Percentiles rank a stretch among this genome's conserved stretches.
Conservation (phyloP, 257 asterid species). For the Jasminum sambac region DNA sequence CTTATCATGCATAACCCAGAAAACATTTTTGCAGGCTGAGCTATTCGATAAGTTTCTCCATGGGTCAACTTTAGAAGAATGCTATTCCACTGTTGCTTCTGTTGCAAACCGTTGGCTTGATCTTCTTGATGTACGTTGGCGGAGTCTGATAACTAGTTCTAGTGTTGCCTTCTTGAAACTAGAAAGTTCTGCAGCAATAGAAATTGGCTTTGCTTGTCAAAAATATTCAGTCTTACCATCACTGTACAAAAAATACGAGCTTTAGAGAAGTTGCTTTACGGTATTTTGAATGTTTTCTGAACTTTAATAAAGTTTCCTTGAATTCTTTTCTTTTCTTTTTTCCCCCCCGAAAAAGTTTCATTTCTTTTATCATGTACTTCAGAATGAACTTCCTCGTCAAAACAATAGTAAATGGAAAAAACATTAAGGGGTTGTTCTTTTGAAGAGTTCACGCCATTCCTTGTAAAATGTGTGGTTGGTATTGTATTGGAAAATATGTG, state of each 20-base stretch:
- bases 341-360: neutral
- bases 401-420: neutral
- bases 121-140: slow-evolving; percentile 83
- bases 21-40: slow-evolving; percentile 72
- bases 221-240: slow-evolving; percentile 19
- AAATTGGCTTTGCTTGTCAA: neutral
- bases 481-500: too few species aligned
- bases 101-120: slow-evolving; percentile 99
- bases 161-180: slow-evolving; percentile 20
- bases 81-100: slow-evolving; percentile 92
- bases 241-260: neutral
- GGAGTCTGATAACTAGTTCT: slow-evolving; percentile 23
- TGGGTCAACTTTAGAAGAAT: slow-evolving; percentile 86
- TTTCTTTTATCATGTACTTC: slow-evolving; percentile 5
- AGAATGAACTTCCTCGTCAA: slow-evolving; percentile 11
- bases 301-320: slow-evolving; percentile 8
- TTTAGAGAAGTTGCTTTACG: slow-evolving; percentile 15
- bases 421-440: too few species aligned
- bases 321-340: slow-evolving; percentile 4
- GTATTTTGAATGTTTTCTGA: neutral
- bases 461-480: too few species aligned
- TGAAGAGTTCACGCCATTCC: too few species aligned
- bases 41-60: slow-evolving; percentile 92
- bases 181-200: slow-evolving; percentile 1
- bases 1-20: slow-evolving; percentile 25